Evolutionary conservation across 2,329 filamentous ascomycete species (phyloP), one percentile per base, ranked within the genome.

Genomic region (Cordyceps javanica): DNA sequence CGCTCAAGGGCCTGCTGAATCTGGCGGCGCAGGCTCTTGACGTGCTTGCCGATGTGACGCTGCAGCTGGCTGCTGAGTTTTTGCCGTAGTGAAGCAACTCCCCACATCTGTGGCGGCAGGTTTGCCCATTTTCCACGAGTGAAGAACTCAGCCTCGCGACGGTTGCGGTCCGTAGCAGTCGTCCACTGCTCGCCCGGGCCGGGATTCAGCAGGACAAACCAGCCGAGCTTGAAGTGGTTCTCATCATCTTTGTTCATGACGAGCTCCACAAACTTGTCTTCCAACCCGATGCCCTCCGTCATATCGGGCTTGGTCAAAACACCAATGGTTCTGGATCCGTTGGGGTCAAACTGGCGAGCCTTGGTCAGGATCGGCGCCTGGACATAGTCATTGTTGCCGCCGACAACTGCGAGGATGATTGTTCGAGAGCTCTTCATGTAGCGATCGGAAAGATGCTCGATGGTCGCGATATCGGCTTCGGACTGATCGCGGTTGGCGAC

Each of bases 391-490:
- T 77, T 78, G 66, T 82, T 82, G 23, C 78, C 80, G 4, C 78
- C 79, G 19, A 82, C 74, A 25, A 82, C 79, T 32, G 79, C 80
- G 3, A 82, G 70, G 45, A 82, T 82, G 46, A 82, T 79, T 45
- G 78, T 82, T 32, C 80, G 75, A 0, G 77, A 70, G 60, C 78
- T 78, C 70, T 79, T 80, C 79, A 82, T 82, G 67, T 82, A 82
- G 28, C 73, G 73, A 8, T 81, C 77, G 11, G 77, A 79, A 2
- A 85, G 68, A 0, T 72, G 62, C 30, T 80, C 76, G 50, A 84
- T 81, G 2, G 80, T 77, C 59, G 75, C 70, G 56, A 80, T 80
- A 44, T 83, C 82, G 23, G 75, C 70, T 30, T 75, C 72, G 1
- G 78, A 80, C 64, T 84, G 80, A 55, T 80, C 75, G 30, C 75